Evolutionary conservation across 257 asterid species (phyloP).

Genomic region (Solanum lycopersicoides): DNA sequence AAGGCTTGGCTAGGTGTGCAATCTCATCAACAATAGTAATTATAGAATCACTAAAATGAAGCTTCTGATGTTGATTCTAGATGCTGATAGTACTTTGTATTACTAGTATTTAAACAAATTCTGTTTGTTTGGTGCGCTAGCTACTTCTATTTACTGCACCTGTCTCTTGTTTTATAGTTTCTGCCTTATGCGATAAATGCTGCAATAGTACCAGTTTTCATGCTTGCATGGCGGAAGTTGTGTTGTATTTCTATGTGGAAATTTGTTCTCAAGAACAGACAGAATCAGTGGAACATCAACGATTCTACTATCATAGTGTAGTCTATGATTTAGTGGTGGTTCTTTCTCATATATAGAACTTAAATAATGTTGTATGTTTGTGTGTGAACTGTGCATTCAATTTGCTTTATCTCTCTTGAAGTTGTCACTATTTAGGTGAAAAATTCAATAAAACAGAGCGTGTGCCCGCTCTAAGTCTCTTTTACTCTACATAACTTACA

Average conservation of each 20-base stretch:
- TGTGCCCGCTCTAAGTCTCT: background rate
- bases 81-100: background rate
- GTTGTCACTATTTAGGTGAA: background rate
- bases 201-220: background rate
- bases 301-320: no score
- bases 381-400: background rate
- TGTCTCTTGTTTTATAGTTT: background rate
- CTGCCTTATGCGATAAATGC: background rate
- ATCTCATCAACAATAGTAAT: background rate
- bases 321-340: background rate
- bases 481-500: background rate
- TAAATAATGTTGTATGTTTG: background rate
- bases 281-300: background rate
- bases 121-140: background rate
- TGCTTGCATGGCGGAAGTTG: no score
- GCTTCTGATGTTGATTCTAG: background rate
- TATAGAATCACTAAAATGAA: background rate
- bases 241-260: background rate
- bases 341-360: background rate
- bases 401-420: background rate
- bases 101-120: background rate
- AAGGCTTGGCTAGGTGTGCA: slow-evolving; percentile 50
- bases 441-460: background rate
- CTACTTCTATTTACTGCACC: background rate
- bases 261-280: background rate